Evolutionary conservation across 495 filamentous ascomycete genomes (phyloP), one percentile per base, ranked within the genome.

Genomic region (Tuber melanosporum): DNA sequence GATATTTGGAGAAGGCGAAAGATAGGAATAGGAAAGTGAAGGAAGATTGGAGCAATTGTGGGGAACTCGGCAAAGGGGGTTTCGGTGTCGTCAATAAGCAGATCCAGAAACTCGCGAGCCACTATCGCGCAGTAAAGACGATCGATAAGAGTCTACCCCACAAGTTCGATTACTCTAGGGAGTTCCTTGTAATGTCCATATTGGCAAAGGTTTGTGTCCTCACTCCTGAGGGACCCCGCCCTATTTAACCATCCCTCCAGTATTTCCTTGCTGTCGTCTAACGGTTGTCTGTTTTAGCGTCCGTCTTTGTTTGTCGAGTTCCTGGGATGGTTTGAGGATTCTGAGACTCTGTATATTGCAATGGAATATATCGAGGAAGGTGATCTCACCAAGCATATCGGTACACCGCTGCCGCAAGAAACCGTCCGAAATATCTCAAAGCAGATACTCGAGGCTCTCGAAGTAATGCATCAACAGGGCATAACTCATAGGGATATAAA

Each of bases 401-500:
- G 47, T 9, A 49, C 47, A 22, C 47, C 47, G 3, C 47, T 49
- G 1, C 47, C 0, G 0, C 47, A 49, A 9, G 20, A 49, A 22
- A 49, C 20, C 6, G 47, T 49, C 0, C 47, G 9, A 2, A 9
- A 5, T 22, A 49, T 49, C 1, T 22, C 47, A 49, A 49, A 49
- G 17, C 77, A 76, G 44, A n/a, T 78, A 19, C 57, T 76, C 4
- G 74, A 76, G 57, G 77, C 74, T 4, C 43, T 78, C 3, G 49
- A 49, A 46, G 44, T 73, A 20, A 76, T 76, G 74, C 70, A 76
- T 41, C 36, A 47, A 44, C 17, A 78, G n/a, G 41, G 42, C 3
- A 52, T 78, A 22, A 52, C 49, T 26, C 74, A 78, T 43, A 42
- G 76, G 4, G 76, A 78, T 72, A 10, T 78, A 19, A 72, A 75